Percentiles rank a stretch among this genome's conserved stretches.
phyloP scores from a whole-genome alignment of 2,329 filamentous ascomycete genomes.

The Trichoderma sp. region DNA sequence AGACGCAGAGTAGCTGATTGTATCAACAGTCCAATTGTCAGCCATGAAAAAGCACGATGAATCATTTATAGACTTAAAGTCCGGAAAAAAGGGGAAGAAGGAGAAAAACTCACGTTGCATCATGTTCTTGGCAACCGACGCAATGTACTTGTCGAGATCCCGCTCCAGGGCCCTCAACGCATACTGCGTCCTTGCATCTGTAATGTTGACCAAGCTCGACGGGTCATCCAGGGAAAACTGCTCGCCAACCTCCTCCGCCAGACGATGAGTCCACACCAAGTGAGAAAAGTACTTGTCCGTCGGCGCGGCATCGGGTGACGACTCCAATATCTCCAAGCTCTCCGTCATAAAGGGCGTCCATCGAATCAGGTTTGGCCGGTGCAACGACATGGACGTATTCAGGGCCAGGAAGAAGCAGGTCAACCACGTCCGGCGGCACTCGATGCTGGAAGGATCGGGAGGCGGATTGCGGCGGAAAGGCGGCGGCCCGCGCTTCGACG shows the following conservation, averaged over 20 bases:
- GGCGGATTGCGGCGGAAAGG: conserved; percentile 45
- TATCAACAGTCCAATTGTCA: neutral
- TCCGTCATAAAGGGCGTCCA: conserved; percentile 64
- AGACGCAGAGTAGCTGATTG: conserved; percentile 60
- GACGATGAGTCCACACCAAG: conserved; percentile 59
- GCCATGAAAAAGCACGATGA: neutral
- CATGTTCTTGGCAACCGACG: conserved; percentile 53
- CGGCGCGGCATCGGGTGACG: conserved; percentile 55
- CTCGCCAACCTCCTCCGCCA: conserved; percentile 68
- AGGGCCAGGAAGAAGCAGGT: conserved; percentile 60
- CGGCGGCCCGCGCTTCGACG: conserved; percentile 32
- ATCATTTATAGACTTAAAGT: neutral
- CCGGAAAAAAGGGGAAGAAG: neutral
- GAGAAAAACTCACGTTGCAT: conserved; percentile 58
- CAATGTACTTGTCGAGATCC: conserved; percentile 62
- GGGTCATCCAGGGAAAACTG: conserved; percentile 70
- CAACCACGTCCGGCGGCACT: conserved; percentile 60
- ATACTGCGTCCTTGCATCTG: conserved; percentile 65
- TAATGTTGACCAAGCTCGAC: conserved; percentile 53
- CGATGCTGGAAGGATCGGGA: conserved; percentile 56
- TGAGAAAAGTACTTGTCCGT: conserved; percentile 61
- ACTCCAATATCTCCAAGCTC: conserved; percentile 57
- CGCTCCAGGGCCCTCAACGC: conserved; percentile 65
- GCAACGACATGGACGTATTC: conserved; percentile 63
- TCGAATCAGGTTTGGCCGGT: conserved; percentile 60